These are phyloP conservation scores for Aureoboletus auriporus DNA, from an alignment of 768 basidiomycete genomes.

Conservation along the genomic window DNA sequence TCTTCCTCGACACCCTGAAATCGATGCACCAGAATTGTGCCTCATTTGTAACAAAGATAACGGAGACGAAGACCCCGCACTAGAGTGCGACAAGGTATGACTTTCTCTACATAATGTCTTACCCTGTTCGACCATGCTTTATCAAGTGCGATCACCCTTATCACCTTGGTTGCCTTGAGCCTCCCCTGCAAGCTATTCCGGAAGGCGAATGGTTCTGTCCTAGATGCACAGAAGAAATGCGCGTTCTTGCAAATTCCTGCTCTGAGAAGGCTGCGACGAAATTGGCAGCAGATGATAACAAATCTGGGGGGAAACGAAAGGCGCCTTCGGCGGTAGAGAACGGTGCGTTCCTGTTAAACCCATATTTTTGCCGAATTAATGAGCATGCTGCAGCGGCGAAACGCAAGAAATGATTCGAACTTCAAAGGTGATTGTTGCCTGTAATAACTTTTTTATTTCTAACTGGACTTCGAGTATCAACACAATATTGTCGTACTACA, in stretches of 20 bases:
- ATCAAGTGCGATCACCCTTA: slow-evolving; percentile 84
- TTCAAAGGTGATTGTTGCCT: background rate
- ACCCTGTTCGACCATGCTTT: slow-evolving; percentile 2
- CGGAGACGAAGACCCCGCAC: slow-evolving; percentile 65
- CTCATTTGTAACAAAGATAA: slow-evolving; percentile 66
- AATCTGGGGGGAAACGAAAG: slow-evolving; percentile 42
- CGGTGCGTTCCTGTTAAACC: slow-evolving; percentile 27
- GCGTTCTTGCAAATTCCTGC: slow-evolving; percentile 33
- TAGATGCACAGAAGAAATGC: slow-evolving; percentile 58
- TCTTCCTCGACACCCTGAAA: slow-evolving; percentile 78
- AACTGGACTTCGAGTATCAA: background rate
- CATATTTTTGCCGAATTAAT: background rate
- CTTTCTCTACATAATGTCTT: background rate
- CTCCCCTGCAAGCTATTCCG: slow-evolving; percentile 73
- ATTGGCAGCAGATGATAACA: slow-evolving; percentile 14
- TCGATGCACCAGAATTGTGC: slow-evolving; percentile 65
- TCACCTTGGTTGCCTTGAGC: slow-evolving; percentile 77
- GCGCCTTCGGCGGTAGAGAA: slow-evolving; percentile 35
- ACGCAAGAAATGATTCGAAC: slow-evolving; percentile 34
- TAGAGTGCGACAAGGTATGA: slow-evolving; percentile 89
- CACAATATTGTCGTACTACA: slow-evolving; percentile 2
- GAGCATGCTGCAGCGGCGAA: slow-evolving; percentile 27
- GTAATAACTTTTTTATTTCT: background rate
- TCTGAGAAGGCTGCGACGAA: slow-evolving; percentile 4
- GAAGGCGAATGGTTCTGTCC: slow-evolving; percentile 94